Conservation (phyloP, 148 eudicot genomes). For the Vaccinium darrowii region DNA sequence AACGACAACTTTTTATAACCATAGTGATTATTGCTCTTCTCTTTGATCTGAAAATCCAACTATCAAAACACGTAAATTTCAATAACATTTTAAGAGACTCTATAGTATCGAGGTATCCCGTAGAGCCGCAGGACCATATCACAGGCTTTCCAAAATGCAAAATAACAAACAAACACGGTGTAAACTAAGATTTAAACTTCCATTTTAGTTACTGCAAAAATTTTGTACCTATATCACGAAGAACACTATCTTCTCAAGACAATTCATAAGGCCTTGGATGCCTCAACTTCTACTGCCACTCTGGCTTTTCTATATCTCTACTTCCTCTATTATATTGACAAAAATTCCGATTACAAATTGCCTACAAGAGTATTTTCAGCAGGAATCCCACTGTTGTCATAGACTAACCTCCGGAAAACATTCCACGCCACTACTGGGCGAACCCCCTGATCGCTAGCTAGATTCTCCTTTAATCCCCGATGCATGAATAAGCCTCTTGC, state of each 20-base stretch:
- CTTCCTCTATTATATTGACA: not conserved
- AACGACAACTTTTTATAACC: too few relatives aligned
- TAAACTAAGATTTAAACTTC: not conserved
- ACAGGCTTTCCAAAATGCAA: too few relatives aligned
- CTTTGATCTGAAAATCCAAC: too few relatives aligned
- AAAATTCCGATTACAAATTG: not conserved
- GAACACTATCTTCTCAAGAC: not conserved
- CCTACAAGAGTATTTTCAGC: not conserved
- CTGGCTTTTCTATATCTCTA: not conserved
- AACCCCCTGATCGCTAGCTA: constrained; percentile 21
- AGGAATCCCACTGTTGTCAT: constrained; percentile 6
- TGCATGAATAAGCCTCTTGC: constrained; percentile 55
- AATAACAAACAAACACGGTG: not conserved
- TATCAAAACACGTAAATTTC: too few relatives aligned
- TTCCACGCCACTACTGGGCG: constrained; percentile 59
- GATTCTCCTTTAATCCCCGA: constrained; percentile 20
- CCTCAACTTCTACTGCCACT: not conserved
- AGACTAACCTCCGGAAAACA: constrained; percentile 38
- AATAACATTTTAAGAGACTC: too few relatives aligned
- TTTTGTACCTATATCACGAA: not conserved
- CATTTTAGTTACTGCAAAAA: not conserved
- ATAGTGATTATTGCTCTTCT: too few relatives aligned
- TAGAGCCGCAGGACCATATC: too few relatives aligned
- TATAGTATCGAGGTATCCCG: too few relatives aligned
- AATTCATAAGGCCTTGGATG: not conserved